Conservation (phyloP, 768 basidiomycete species). For the Russula sp. region DNA sequence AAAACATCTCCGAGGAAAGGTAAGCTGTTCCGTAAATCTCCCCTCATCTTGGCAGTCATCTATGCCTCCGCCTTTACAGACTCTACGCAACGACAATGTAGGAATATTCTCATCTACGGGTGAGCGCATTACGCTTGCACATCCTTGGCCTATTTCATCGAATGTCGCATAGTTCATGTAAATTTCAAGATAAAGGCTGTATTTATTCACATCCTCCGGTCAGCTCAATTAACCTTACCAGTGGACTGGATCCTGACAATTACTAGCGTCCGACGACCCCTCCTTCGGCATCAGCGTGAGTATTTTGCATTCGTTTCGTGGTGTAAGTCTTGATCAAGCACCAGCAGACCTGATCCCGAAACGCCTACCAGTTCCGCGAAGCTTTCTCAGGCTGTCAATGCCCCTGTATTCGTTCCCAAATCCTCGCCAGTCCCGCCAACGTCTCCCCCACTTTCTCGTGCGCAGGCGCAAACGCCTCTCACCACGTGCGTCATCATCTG, state of each 20-base stretch:
- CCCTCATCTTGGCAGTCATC: slow-evolving; percentile 23
- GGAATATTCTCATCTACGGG: slow-evolving; percentile 92
- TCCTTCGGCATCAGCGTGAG: slow-evolving; percentile 28
- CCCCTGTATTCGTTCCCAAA: slow-evolving; percentile 83
- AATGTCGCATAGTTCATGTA: slow-evolving; percentile 60
- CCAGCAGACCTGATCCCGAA: slow-evolving; percentile 28
- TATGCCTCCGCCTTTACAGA: slow-evolving; percentile 42
- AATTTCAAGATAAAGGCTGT: slow-evolving; percentile 85
- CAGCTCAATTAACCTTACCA: slow-evolving; percentile 29
- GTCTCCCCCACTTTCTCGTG: slow-evolving; percentile 28
- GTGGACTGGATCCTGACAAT: not conserved
- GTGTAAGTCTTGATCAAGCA: not conserved
- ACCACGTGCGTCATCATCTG: slow-evolving; percentile 27
- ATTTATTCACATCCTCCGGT: slow-evolving; percentile 78
- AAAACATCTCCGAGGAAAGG: slow-evolving; percentile 51
- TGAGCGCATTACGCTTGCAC: slow-evolving; percentile 37
- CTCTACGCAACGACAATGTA: slow-evolving; percentile 74
- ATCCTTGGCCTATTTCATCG: slow-evolving; percentile 11
- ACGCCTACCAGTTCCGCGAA: slow-evolving; percentile 31
- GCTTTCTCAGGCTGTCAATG: slow-evolving; percentile 71
- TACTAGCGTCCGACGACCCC: slow-evolving; percentile 29
- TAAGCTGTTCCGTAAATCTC: slow-evolving; percentile 20
- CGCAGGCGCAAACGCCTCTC: slow-evolving; percentile 29
- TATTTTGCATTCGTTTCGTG: not conserved
- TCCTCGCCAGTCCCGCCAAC: slow-evolving; percentile 37